Percentiles rank a stretch among this genome's conserved stretches.
Evolutionary conservation across 345 rosid genomes (phyloP).

Genomic region (Hibiscus tridactylites): DNA sequence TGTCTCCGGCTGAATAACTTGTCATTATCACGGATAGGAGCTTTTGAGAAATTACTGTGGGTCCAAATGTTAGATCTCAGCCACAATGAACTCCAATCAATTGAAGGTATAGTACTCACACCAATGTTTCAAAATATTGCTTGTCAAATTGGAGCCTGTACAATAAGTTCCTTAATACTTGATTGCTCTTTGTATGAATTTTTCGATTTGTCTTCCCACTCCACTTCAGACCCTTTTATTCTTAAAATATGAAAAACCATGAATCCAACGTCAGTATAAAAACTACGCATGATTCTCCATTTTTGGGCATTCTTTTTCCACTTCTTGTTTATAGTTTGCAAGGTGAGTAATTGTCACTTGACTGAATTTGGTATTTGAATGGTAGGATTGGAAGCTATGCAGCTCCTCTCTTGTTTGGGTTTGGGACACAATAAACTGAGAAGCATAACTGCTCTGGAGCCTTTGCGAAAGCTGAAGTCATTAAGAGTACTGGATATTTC

Average conservation of each 20-base stretch:
- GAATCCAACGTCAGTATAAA: neutral
- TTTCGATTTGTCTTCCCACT: neutral
- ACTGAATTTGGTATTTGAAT: neutral
- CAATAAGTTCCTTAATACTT: neutral
- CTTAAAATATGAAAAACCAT: neutral
- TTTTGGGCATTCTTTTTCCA: neutral
- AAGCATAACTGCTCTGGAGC: conserved; percentile 63
- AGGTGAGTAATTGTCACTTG: neutral
- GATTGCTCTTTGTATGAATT: neutral
- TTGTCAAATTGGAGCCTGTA: neutral
- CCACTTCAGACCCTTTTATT: neutral
- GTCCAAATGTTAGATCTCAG: conserved; percentile 89
- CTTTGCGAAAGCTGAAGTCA: conserved; percentile 56
- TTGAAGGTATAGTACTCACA: conserved; percentile 51
- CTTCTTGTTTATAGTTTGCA: neutral
- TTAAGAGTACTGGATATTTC: conserved; percentile 70
- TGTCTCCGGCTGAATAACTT: conserved; percentile 69
- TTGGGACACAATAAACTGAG: conserved; percentile 64
- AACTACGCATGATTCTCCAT: neutral
- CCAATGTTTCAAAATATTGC: neutral
- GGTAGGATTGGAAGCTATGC: conserved; percentile 76
- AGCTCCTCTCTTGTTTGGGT: conserved; percentile 58
- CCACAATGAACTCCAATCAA: conserved; percentile 68
- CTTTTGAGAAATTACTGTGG: conserved; percentile 66
- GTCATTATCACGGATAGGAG: conserved; percentile 61